Conservation (phyloP, 2,329 filamentous ascomycete genomes). For the Nannizziopsis barbatae region DNA sequence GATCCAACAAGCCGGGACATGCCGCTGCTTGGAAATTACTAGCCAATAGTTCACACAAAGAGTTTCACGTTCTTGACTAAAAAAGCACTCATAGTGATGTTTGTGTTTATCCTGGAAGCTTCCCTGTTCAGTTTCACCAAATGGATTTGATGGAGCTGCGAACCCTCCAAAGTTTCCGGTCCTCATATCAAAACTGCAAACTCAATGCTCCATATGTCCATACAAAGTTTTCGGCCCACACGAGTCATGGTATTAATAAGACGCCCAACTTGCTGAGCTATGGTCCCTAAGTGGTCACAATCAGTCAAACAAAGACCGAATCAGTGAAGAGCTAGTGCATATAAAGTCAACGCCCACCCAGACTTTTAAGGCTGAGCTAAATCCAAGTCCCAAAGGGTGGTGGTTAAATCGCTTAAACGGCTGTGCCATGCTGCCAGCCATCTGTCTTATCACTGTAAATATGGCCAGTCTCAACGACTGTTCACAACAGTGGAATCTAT, state of each 20-base stretch:
- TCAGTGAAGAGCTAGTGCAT: not conserved
- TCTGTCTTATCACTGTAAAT: not conserved
- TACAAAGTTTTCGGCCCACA: slow-evolving; percentile 5
- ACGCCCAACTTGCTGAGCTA: not conserved
- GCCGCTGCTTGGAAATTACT: too few relatives aligned
- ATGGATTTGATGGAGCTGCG: not conserved
- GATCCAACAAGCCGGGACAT: not conserved
- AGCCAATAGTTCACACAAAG: too few relatives aligned
- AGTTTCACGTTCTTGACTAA: too few relatives aligned
- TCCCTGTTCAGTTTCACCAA: not conserved
- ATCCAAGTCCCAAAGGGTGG: too few relatives aligned
- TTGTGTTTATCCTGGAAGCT: slow-evolving; percentile 1
- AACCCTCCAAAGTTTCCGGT: too few relatives aligned
- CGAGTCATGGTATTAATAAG: not conserved
- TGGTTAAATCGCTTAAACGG: too few relatives aligned
- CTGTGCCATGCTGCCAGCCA: too few relatives aligned
- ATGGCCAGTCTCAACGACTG: too few relatives aligned
- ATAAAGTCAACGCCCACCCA: too few relatives aligned
- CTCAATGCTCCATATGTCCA: slow-evolving; percentile 2
- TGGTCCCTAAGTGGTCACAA: not conserved
- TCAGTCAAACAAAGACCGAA: not conserved
- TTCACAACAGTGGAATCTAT: too few relatives aligned
- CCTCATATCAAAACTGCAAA: not conserved
- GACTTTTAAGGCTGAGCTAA: too few relatives aligned
- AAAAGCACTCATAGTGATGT: not conserved